Conservation (phyloP, 441 rosid genomes). For the Euphorbia schlechtendalii region DNA sequence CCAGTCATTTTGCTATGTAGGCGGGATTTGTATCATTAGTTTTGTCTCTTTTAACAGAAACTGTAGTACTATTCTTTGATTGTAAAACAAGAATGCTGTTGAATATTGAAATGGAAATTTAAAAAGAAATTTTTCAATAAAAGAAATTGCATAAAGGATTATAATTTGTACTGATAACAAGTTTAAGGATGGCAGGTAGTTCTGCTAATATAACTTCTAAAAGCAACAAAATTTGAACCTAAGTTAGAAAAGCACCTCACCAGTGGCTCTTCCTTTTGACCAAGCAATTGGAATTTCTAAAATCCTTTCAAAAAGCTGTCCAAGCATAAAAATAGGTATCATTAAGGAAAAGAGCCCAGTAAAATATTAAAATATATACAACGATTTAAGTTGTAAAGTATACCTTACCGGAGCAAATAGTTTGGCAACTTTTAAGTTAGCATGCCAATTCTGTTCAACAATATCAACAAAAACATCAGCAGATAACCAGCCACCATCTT, state of each 20-base stretch:
- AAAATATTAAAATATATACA: constrained; percentile 7
- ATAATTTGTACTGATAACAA: neutral
- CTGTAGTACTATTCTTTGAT: too few relatives aligned
- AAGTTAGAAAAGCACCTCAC: constrained; percentile 98
- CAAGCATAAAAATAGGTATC: constrained; percentile 23
- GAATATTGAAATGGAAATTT: neutral
- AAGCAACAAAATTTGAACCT: constrained; percentile 19
- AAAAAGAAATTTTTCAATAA: neutral
- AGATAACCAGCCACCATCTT: constrained; percentile 94
- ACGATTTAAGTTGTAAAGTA: constrained; percentile 21
- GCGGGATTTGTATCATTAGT: neutral
- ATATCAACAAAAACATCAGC: constrained; percentile 89
- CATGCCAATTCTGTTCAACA: constrained; percentile 95
- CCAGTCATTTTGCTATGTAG: neutral
- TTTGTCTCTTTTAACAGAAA: neutral
- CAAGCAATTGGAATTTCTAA: constrained; percentile 84
- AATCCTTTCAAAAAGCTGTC: constrained; percentile 93
- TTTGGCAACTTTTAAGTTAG: constrained; percentile 74
- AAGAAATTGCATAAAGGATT: neutral
- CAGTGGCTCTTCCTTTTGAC: constrained; percentile 96
- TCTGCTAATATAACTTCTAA: constrained; percentile 8
- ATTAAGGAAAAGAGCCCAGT: neutral
- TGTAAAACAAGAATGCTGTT: neutral
- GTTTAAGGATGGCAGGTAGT: neutral
- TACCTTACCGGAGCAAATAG: constrained; percentile 94